Conservation (phyloP, 1,139 yeast species). For the Suhomyces bribrorum region DNA sequence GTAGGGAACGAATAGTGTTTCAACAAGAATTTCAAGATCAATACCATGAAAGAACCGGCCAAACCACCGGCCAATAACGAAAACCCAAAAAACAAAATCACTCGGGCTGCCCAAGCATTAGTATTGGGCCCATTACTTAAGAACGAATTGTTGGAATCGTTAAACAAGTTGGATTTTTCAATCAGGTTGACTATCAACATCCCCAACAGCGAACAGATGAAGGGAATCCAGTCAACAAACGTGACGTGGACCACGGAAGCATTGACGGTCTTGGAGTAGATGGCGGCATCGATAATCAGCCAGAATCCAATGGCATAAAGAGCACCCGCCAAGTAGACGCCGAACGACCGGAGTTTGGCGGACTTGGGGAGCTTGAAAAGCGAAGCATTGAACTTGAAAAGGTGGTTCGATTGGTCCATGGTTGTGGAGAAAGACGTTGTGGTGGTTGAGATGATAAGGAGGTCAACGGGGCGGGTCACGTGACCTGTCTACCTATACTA, state of each 20-base stretch:
- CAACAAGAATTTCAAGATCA: constrained; percentile 79
- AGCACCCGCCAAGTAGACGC: constrained; percentile 76
- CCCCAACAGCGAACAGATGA: constrained; percentile 83
- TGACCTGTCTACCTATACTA: background rate
- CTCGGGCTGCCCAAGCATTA: constrained; percentile 92
- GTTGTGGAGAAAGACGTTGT: background rate
- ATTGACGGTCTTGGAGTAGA: constrained; percentile 81
- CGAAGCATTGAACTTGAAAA: constrained; percentile 53
- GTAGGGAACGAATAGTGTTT: constrained; percentile 84
- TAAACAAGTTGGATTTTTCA: constrained; percentile 76
- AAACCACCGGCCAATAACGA: constrained; percentile 91
- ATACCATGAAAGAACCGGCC: constrained; percentile 87
- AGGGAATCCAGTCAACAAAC: constrained; percentile 94
- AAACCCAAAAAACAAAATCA: constrained; percentile 86
- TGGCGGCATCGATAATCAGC: constrained; percentile 84
- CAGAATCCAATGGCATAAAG: constrained; percentile 87
- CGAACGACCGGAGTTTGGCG: constrained; percentile 67
- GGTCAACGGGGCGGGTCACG: background rate
- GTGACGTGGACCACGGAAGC: constrained; percentile 86
- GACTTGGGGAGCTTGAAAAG: constrained; percentile 65
- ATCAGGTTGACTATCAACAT: constrained; percentile 90
- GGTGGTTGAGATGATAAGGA: background rate
- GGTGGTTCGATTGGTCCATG: constrained; percentile 38
- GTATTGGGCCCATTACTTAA: constrained; percentile 49
- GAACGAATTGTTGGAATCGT: constrained; percentile 51